phyloP scores from a whole-genome alignment of 345 rosid genomes.

The Nasturtium officinale region DNA sequence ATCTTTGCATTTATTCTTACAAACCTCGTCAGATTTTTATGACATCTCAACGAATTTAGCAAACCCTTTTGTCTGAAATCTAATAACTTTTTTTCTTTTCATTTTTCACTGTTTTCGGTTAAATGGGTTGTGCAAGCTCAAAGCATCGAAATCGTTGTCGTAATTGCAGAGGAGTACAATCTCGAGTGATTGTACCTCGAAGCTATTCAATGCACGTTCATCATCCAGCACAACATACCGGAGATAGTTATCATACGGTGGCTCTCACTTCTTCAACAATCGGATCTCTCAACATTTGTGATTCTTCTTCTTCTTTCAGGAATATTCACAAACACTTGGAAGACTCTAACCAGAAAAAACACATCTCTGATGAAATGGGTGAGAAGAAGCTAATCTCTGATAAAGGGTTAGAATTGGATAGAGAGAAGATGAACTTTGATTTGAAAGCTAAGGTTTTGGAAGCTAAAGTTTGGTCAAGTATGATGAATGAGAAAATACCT shows the following conservation, averaged over 20 bases:
- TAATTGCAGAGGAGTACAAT: slow-evolving; percentile 54
- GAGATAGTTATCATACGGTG: slow-evolving; percentile 78
- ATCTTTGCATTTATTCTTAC: slow-evolving; percentile 24
- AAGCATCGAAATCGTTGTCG: slow-evolving; percentile 63
- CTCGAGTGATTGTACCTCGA: slow-evolving; percentile 68
- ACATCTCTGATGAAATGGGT: not conserved
- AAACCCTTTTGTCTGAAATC: slow-evolving; percentile 37
- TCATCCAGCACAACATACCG: slow-evolving; percentile 60
- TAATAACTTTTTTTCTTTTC: not conserved
- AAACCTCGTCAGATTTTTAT: slow-evolving; percentile 30
- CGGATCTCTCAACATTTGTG: slow-evolving; percentile 63
- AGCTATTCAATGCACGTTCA: slow-evolving; percentile 77
- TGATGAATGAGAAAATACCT: slow-evolving; percentile 77
- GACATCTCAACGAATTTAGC: slow-evolving; percentile 41
- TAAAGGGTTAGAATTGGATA: slow-evolving; percentile 6
- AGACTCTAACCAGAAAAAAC: slow-evolving; percentile 16
- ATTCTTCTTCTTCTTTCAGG: slow-evolving; percentile 21
- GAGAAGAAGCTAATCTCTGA: slow-evolving; percentile 19
- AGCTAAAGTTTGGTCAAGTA: slow-evolving; percentile 82
- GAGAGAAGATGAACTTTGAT: not conserved
- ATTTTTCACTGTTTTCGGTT: not conserved
- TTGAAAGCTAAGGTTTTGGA: slow-evolving; percentile 53
- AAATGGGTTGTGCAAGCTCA: slow-evolving; percentile 88
- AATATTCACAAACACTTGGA: slow-evolving; percentile 31
- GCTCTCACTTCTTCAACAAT: slow-evolving; percentile 80